Evolutionary conservation across 1,139 yeast genomes (phyloP).

Genomic region (Scheffersomyces illinoinensis): DNA sequence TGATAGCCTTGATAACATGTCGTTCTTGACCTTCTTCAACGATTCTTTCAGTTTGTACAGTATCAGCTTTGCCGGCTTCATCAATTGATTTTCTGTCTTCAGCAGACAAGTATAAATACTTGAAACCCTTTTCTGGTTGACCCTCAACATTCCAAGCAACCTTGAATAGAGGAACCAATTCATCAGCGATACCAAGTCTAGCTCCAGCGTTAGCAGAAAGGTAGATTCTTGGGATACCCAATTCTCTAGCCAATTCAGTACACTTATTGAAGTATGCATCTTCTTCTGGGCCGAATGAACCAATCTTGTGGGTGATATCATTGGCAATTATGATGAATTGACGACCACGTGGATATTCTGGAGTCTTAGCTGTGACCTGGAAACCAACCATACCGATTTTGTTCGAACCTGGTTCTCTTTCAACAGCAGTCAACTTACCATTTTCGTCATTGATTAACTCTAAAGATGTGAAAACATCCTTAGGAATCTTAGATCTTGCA

Average conservation of each 20-base stretch:
- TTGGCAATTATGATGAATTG: conserved; percentile 90
- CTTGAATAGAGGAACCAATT: conserved; percentile 81
- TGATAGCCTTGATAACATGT: conserved; percentile 75
- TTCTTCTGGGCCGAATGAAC: conserved; percentile 98
- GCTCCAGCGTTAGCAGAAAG: conserved; percentile 99
- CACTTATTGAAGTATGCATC: conserved; percentile 89
- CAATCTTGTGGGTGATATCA: conserved; percentile 96
- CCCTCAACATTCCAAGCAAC: conserved; percentile 88
- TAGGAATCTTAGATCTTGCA: conserved; percentile 63
- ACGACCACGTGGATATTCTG: conserved; percentile 97
- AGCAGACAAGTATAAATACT: conserved; percentile 77
- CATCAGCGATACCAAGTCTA: conserved; percentile 97
- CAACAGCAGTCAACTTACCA: conserved; percentile 81
- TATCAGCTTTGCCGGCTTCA: conserved; percentile 56
- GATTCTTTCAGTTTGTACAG: conserved; percentile 73
- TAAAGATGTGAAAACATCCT: conserved; percentile 68
- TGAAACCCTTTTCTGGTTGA: conserved; percentile 83
- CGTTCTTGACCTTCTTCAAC: conserved; percentile 87
- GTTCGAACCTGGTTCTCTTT: conserved; percentile 95
- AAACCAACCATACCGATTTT: conserved; percentile 98
- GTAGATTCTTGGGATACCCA: conserved; percentile 93
- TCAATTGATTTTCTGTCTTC: conserved; percentile 64
- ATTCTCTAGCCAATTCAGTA: conserved; percentile 84
- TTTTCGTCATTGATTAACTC: conserved; percentile 85
- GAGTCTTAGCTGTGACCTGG: conserved; percentile 86